Base-by-base conservation (phyloP, 2,329 filamentous ascomycete genomes). In the Apiospora rasikravindrae region DNA sequence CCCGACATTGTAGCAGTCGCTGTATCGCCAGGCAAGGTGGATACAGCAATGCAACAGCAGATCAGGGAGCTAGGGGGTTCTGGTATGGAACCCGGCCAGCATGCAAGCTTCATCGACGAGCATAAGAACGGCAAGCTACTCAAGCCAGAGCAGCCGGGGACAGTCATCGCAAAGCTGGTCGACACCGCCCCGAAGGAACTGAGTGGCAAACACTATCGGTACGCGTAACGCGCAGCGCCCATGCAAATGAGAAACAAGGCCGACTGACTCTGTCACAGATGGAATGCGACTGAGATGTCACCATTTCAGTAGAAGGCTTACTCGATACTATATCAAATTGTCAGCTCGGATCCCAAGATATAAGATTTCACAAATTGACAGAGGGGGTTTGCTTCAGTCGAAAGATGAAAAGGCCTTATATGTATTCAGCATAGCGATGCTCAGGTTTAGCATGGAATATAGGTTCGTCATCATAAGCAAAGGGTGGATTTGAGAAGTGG, bases 31-130 rank as follows among this genome's bases (percentile, higher is more conserved):
- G 95, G 95, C 2, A 90, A 93, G 66, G 92, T 97, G 10, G 93
- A 98, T 79, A 98, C 95, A 0, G 92, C 92, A 69, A 98, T 98
- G 95, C 95, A 98, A 81, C 87, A 87, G n/a, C 88, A 93, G 72
- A 89, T 99, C 72, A 87, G 96, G 69, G 91, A 95, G 67, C 80
- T 83, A 4, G 88, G 86, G 61, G 81, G 83, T 49, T 78, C 80
- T 1, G 81, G 81, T 70, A 91, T 91, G 89, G 78, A 85, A 69
- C 80, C 85, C 70, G 80, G 83, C 8, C 88, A 90, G 72, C 92
- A 96, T 81, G 85, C 88, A 10, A 86, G 84, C 40, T 98, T 98
- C 77, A 85, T 89, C 16, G 85, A 89, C 0, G 87, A 93, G 22
- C 92, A 95, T 79, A 88, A 90, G 75, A 87, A 88, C 7, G 95